phyloP scores from a whole-genome alignment of 2,329 filamentous ascomycete species.

The Teratosphaeria zuluensis region DNA sequence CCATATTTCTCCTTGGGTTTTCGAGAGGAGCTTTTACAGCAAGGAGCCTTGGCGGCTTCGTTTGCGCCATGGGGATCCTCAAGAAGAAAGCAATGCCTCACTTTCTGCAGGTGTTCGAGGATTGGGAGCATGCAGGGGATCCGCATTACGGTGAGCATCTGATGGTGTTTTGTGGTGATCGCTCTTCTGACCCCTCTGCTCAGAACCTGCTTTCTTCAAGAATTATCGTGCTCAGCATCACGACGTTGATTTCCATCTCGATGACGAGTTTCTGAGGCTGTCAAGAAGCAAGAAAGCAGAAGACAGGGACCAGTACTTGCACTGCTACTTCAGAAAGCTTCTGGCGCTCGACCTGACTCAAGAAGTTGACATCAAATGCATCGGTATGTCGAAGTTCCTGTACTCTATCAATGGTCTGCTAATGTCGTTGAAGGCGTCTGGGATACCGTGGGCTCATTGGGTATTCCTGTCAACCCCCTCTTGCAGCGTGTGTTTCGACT shows the following conservation, averaged over 20 bases:
- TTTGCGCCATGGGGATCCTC: constrained; percentile 35
- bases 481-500: constrained; percentile 16
- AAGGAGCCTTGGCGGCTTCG: constrained; percentile 34
- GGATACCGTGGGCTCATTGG: constrained; percentile 38
- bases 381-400: constrained; percentile 15
- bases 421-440: constrained; percentile 27
- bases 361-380: constrained; percentile 30
- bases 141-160: constrained; percentile 10
- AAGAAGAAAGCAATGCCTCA: constrained; percentile 24
- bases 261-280: constrained; percentile 6
- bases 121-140: constrained; percentile 25
- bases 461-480: constrained; percentile 26
- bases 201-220: constrained; percentile 20
- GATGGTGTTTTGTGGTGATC: neutral
- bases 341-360: constrained; percentile 13
- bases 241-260: constrained; percentile 10
- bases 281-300: constrained; percentile 5
- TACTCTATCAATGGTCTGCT: neutral
- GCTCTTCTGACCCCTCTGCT: neutral
- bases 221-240: constrained; percentile 14
- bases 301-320: constrained; percentile 17
- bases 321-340: constrained; percentile 17
- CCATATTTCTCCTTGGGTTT: constrained; percentile 38
- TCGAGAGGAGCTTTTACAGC: constrained; percentile 38
- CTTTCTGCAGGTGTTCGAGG: constrained; percentile 26